Evolutionary conservation across 1,284 basidiomycete genomes (phyloP), one percentile per base, ranked within the genome.

Genomic region (Ganoderma boninense): DNA sequence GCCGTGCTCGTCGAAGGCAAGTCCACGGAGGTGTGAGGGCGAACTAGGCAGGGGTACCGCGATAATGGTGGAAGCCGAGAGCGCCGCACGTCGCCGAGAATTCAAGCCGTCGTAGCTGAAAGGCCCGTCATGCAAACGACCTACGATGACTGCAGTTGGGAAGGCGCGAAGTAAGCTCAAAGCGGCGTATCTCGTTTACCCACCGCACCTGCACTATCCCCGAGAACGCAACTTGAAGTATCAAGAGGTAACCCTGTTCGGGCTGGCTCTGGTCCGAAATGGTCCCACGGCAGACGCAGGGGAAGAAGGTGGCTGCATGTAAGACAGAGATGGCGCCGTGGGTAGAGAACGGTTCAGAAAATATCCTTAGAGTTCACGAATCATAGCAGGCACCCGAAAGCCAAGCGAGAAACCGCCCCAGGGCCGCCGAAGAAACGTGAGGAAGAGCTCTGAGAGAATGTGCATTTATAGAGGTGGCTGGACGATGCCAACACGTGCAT

Each of bases 381-480:
- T 11, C 4, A 4, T 20, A 38, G n/a, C 35, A 40, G 20, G 32
- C 35, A 60, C 57, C 57, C 35, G 57, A 60, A 60, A 40, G 6
- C 20, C 57, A 38, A 38, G 57, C 35, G 57, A 60, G n/a, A 20
- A 60, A 40, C 16, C 35, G 20, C 40, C 57, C 35, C 57, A 60
- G 57, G 57, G 40, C 57, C 57, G 35, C 57, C 57, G 32, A 35
- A 60, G 57, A 60, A 40, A n/a, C 57, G 57, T 60, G 57, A 32
- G 18, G 32, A 35, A 40, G 32, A 60, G 32, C 35, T 40, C 4
- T 2, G 57, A 35, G 57, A n/a, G 35, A n/a, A 57, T 35, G 54
- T 14, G 4, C 54, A 32, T 16, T 59, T 18, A 59, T 23, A 60
- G 57, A 38, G 57, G 18, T 35, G 49, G 49, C 49, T n/a, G 16